A percentile compares a stretch with the other conserved stretches of the same genome.
These are phyloP conservation scores for Starmera stellimalicola DNA, from an alignment of 1,139 yeast genomes.

Conservation along the genomic window DNA sequence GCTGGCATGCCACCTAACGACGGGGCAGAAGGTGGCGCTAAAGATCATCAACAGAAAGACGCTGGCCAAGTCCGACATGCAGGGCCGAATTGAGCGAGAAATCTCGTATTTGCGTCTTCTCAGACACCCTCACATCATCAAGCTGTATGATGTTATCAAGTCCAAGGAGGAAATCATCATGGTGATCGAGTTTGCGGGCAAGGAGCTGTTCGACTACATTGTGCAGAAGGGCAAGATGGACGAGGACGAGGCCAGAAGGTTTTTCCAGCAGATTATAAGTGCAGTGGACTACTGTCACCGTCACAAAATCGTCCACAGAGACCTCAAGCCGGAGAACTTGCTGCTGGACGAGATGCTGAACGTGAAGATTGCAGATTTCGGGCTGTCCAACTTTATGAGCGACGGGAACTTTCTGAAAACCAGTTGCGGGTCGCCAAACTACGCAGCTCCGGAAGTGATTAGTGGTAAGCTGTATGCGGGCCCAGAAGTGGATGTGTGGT, in stretches of 20 bases:
- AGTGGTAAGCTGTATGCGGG: slow-evolving; percentile 96
- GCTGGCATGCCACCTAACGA: slow-evolving; percentile 84
- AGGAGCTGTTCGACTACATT: slow-evolving; percentile 90
- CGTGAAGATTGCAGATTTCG: slow-evolving; percentile 96
- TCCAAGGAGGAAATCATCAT: slow-evolving; percentile 93
- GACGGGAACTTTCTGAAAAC: slow-evolving; percentile 96
- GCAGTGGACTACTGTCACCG: slow-evolving; percentile 98
- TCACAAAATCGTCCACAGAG: slow-evolving; percentile 95
- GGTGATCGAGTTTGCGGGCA: slow-evolving; percentile 97
- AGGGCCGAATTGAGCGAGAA: slow-evolving; percentile 92
- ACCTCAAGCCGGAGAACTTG: slow-evolving; percentile 89
- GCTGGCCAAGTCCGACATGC: slow-evolving; percentile 94
- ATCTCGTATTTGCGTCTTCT: slow-evolving; percentile 80
- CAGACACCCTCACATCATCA: slow-evolving; percentile 95
- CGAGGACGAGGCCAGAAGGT: slow-evolving; percentile 88
- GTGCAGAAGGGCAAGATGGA: slow-evolving; percentile 94
- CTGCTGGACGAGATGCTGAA: slow-evolving; percentile 83
- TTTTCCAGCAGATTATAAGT: slow-evolving; percentile 94
- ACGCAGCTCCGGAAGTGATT: slow-evolving; percentile 98
- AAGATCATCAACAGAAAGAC: slow-evolving; percentile 93
- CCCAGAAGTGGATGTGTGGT: slow-evolving; percentile 99
- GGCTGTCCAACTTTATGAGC: slow-evolving; percentile 92
- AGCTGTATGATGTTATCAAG: slow-evolving; percentile 91
- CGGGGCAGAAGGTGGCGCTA: slow-evolving; percentile 90
- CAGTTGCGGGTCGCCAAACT: slow-evolving; percentile 94